Conservation (phyloP, 495 filamentous ascomycete species). For the Lepraria neglecta region DNA sequence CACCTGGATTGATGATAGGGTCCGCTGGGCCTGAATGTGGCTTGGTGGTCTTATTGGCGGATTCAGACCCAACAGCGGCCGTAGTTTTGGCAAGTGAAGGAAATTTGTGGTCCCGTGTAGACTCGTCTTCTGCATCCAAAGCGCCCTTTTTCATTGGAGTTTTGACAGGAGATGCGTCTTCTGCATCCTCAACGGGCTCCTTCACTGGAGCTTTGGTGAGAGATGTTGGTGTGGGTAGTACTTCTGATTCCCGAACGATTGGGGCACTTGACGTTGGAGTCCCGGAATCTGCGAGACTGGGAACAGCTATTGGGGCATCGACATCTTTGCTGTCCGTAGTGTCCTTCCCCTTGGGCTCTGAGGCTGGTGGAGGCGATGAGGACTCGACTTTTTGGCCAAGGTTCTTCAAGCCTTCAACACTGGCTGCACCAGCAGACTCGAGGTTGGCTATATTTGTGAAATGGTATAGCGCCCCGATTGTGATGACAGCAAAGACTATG, state of each 20-base stretch:
- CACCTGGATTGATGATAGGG: constrained; percentile 27
- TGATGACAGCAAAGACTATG: constrained; percentile 59
- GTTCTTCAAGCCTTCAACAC: constrained; percentile 35
- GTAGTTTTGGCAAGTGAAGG: constrained; percentile 8
- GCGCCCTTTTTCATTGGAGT: not conserved
- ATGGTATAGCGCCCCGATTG: constrained; percentile 60
- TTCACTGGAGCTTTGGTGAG: not conserved
- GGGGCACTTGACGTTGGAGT: not conserved
- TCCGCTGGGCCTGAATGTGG: constrained; percentile 18
- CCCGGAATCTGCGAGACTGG: constrained; percentile 11
- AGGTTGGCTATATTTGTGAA: constrained; percentile 38
- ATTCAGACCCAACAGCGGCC: not conserved
- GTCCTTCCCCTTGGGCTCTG: constrained; percentile 7
- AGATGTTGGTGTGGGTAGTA: constrained; percentile 3
- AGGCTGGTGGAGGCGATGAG: constrained; percentile 17
- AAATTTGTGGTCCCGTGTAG: not conserved
- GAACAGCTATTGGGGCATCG: constrained; percentile 15
- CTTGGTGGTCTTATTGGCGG: constrained; percentile 19
- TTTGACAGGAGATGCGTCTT: not conserved
- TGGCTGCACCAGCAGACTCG: constrained; percentile 23
- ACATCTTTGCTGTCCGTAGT: constrained; percentile 5
- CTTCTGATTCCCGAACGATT: constrained; percentile 13
- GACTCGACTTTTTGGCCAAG: constrained; percentile 25
- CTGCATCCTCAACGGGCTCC: not conserved
- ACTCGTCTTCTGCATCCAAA: not conserved